Conservation (phyloP, 2,329 filamentous ascomycete genomes). For the Paraphoma sp. region DNA sequence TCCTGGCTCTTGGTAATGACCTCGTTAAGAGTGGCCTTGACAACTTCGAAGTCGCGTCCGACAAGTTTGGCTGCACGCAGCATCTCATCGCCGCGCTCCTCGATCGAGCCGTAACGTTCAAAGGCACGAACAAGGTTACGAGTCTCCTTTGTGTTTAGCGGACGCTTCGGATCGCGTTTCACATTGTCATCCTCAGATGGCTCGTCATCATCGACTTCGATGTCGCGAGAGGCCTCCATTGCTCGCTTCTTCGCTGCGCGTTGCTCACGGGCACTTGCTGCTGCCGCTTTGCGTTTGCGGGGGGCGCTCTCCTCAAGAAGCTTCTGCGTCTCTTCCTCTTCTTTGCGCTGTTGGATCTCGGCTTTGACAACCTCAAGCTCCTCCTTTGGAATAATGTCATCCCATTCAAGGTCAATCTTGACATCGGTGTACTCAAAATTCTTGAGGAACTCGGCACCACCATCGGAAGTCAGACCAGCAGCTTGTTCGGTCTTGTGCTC, state of each 20-base stretch:
- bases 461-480: conserved; percentile 91
- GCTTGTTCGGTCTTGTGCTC: conserved; percentile 96
- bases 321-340: conserved; percentile 82
- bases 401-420: conserved; percentile 96
- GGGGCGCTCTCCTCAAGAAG: conserved; percentile 86
- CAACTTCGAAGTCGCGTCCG: conserved; percentile 81
- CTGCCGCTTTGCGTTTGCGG: conserved; percentile 70
- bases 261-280: conserved; percentile 68
- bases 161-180: conserved; percentile 80
- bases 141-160: conserved; percentile 89
- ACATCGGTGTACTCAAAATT: conserved; percentile 94
- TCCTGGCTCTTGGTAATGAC: conserved; percentile 75
- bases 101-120: conserved; percentile 87
- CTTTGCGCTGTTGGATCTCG: conserved; percentile 82
- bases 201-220: conserved; percentile 66
- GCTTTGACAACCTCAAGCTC: conserved; percentile 88
- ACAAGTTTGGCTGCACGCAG: conserved; percentile 83
- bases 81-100: conserved; percentile 86
- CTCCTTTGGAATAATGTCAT: conserved; percentile 96
- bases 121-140: conserved; percentile 90
- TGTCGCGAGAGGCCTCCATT: conserved; percentile 67
- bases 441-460: conserved; percentile 93
- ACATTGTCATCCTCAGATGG: conserved; percentile 55
- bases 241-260: conserved; percentile 74
- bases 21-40: conserved; percentile 77